These are phyloP conservation scores for Dentipellis sp. DNA, from an alignment of 768 basidiomycete species.

Conservation along the genomic window DNA sequence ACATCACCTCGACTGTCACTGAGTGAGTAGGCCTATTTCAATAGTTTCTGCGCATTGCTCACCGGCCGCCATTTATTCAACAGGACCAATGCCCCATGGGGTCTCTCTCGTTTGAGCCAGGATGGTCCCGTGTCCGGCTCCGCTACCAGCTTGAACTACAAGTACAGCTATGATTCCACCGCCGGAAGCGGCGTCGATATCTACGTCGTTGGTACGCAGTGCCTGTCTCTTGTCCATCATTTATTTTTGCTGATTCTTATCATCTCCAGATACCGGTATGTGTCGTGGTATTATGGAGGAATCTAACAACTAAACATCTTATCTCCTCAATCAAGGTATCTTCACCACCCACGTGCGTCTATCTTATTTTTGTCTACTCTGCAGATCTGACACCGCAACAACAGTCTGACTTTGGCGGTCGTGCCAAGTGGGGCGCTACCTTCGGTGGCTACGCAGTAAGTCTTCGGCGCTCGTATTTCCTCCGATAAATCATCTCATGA, in stretches of 20 bases:
- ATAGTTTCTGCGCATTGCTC: neutral
- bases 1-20: constrained; percentile 6
- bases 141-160: constrained; percentile 7
- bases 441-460: constrained; percentile 20
- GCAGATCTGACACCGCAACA: neutral
- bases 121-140: constrained; percentile 4
- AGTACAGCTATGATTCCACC: constrained; percentile 20
- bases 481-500: neutral
- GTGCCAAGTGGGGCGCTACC: constrained; percentile 31
- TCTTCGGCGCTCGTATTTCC: neutral
- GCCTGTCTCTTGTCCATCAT: neutral
- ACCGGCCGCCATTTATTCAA: neutral
- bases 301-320: neutral
- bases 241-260: neutral
- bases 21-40: constrained; percentile 4
- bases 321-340: constrained; percentile 14
- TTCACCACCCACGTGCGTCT: constrained; percentile 14
- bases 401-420: constrained; percentile 31
- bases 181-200: constrained; percentile 31
- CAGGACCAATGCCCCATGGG: constrained; percentile 18
- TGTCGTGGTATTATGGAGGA: neutral
- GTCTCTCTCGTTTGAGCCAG: constrained; percentile 14
- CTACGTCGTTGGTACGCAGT: constrained; percentile 29
- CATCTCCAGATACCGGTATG: constrained; percentile 6
- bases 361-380: neutral